phyloP scores from a whole-genome alignment of 164 flowering plant species.

The Liquidambar formosana region DNA sequence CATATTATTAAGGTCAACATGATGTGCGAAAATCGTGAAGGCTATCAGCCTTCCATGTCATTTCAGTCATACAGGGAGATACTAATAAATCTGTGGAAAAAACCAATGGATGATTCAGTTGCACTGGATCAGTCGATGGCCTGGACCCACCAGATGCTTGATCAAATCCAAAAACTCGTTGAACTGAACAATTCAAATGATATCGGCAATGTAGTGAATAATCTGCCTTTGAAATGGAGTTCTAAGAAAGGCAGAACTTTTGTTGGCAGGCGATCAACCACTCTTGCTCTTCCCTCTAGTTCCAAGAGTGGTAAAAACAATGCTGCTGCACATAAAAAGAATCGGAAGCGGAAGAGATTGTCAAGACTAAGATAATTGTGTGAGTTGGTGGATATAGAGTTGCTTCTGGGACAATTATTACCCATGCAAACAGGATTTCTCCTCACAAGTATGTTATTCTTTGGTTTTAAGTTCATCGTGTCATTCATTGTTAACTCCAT shows the following conservation, averaged over 20 bases:
- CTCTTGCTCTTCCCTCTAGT: conserved; percentile 36
- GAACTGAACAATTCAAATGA: conserved; percentile 56
- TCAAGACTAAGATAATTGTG: conserved; percentile 36
- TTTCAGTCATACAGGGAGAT: conserved; percentile 60
- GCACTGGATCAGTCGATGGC: conserved; percentile 74
- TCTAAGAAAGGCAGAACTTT: conserved; percentile 65
- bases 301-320: conserved; percentile 26
- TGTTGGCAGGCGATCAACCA: conserved; percentile 46
- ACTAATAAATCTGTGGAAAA: conserved; percentile 46
- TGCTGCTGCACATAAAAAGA: conserved; percentile 30
- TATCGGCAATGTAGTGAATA: conserved; percentile 63
- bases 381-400: neutral
- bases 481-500: neutral
- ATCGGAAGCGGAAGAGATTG: conserved; percentile 63
- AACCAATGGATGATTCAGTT: conserved; percentile 81
- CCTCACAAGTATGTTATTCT: neutral
- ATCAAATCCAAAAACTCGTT: conserved; percentile 69
- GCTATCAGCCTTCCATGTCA: conserved; percentile 62
- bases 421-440: conserved; percentile 9
- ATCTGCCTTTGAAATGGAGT: conserved; percentile 74
- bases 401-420: neutral
- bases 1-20: conserved; percentile 89
- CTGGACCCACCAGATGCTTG: conserved; percentile 70
- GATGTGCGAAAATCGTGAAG: conserved; percentile 50
- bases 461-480: neutral